Evolutionary conservation across 2,329 filamentous ascomycete species (phyloP).

Genomic region (Aureobasidium musti): DNA sequence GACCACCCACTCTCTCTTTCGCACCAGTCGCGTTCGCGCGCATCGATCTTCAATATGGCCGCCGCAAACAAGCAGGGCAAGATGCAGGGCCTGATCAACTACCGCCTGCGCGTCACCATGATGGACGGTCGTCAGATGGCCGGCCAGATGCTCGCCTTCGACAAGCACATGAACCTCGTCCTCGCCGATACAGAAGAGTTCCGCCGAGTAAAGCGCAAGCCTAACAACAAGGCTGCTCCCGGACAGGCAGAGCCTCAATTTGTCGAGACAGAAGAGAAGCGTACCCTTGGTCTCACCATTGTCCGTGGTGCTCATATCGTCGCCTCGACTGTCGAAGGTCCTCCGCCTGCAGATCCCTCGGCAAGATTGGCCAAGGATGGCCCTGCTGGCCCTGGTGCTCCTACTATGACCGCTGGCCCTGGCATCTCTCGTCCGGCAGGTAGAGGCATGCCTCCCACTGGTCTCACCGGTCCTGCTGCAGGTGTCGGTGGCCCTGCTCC

Average conservation of each 20-base stretch:
- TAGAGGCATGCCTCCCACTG: conserved; percentile 72
- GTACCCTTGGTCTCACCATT: conserved; percentile 92
- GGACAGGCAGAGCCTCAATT: conserved; percentile 63
- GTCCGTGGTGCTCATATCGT: conserved; percentile 93
- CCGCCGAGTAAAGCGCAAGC: conserved; percentile 83
- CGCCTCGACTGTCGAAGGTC: conserved; percentile 91
- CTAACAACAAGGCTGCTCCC: conserved; percentile 70
- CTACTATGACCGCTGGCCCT: conserved; percentile 76
- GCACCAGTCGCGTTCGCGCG: conserved; percentile 31
- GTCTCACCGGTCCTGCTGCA: conserved; percentile 83
- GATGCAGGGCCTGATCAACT: conserved; percentile 96
- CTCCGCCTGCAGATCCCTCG: conserved; percentile 90
- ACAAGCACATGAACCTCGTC: conserved; percentile 99
- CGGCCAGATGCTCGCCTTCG: conserved; percentile 96
- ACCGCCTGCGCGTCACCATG: conserved; percentile 96
- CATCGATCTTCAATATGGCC: conserved; percentile 46
- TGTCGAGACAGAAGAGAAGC: conserved; percentile 92
- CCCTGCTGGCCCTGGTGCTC: conserved; percentile 63
- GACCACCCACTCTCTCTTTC: not conserved
- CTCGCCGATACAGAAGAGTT: conserved; percentile 99
- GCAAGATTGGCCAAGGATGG: conserved; percentile 71
- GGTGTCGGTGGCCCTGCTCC: conserved; percentile 81
- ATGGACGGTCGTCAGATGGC: conserved; percentile 96
- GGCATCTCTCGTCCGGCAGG: conserved; percentile 91
- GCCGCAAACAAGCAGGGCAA: conserved; percentile 89